Percentiles rank a stretch among this genome's conserved stretches.
phyloP scores from a whole-genome alignment of 768 basidiomycete species.

The Tulasnella sp. region DNA sequence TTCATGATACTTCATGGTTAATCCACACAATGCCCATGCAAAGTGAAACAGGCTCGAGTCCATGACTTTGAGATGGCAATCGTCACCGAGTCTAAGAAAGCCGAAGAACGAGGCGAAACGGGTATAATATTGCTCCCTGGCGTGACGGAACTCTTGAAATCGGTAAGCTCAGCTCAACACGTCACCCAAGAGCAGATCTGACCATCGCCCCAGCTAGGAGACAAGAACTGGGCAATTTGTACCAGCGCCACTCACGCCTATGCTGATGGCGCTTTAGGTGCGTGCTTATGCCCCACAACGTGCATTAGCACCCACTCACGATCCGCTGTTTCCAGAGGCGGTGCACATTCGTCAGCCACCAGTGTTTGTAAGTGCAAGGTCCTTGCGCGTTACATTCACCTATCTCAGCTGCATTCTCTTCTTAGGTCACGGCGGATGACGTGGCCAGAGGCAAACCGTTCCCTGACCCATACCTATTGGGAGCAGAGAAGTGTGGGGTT shows the following conservation, averaged over 20 bases:
- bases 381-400: no score
- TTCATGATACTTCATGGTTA: background rate
- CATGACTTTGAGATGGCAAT: slow-evolving; percentile 71
- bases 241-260: slow-evolving; percentile 74
- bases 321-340: slow-evolving; percentile 31
- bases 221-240: slow-evolving; percentile 77
- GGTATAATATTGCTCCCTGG: slow-evolving; percentile 51
- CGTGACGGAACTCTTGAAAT: slow-evolving; percentile 41
- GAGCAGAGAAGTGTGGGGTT: slow-evolving; percentile 50
- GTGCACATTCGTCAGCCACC: slow-evolving; percentile 50
- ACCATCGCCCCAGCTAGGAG: slow-evolving; percentile 22
- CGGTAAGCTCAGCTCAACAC: slow-evolving; percentile 21
- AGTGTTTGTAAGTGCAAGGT: slow-evolving; percentile 53
- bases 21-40: background rate
- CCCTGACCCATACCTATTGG: slow-evolving; percentile 76
- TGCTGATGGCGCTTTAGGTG: slow-evolving; percentile 42
- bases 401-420: no score
- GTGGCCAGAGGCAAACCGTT: slow-evolving; percentile 62
- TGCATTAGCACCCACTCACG: no score
- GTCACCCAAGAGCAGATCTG: background rate
- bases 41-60: slow-evolving; percentile 43
- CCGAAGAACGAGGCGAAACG: slow-evolving; percentile 10
- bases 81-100: slow-evolving; percentile 28
- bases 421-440: slow-evolving; percentile 8
- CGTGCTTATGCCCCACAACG: no score